Base-by-base conservation (phyloP, 768 basidiomycete species). In the Phylloporus sp. region DNA sequence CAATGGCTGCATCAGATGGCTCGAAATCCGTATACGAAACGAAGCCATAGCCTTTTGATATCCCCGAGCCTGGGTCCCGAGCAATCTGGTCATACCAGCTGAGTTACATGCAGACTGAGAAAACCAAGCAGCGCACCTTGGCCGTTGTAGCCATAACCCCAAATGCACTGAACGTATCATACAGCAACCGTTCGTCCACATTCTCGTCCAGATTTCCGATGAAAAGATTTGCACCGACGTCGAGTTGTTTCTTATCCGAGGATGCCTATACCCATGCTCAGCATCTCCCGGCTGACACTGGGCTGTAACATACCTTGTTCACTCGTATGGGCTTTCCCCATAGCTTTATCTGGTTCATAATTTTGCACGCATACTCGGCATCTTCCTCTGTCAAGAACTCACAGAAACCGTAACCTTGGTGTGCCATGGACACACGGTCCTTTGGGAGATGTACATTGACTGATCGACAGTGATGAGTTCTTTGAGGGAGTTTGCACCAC, bases 331-430 rank as follows among this genome's bases (percentile, higher is more conserved):
- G 97, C 68, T 98, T 98, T 23, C 97, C 97, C 83, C 90, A 99
- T 47, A 99, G 72, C 72, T 99, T 99, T 68, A 99, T 98, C 78
- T 97, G 95, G 69, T 99, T 99, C 95, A 98, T 97, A 62, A 98
- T 97, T 79, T 97, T 97, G 80, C 95, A 97, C 52, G 94, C 95
- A 71, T 99, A 99, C 72, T 99, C 97, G 56, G 97, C 94, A 73
- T 98, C 97, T 70, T 97, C 95, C 75, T 98, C 95, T 34, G 94
- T 94, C 72, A 95, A 76, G 71, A 99, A 98, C 77, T 99, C 97
- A 80, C 95, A 97, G 75, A 99, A 99, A 35, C 97, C 97, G 73
- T 97, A 99, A 42, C 97, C 97, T 73, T 99, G 97, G 68, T 98
- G 97, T 1, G 91, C 80, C 91, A 95, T 95, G 12, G 94, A 97